Base-by-base conservation (phyloP, 768 basidiomycete species). In the Multifurca ochricompacta region DNA sequence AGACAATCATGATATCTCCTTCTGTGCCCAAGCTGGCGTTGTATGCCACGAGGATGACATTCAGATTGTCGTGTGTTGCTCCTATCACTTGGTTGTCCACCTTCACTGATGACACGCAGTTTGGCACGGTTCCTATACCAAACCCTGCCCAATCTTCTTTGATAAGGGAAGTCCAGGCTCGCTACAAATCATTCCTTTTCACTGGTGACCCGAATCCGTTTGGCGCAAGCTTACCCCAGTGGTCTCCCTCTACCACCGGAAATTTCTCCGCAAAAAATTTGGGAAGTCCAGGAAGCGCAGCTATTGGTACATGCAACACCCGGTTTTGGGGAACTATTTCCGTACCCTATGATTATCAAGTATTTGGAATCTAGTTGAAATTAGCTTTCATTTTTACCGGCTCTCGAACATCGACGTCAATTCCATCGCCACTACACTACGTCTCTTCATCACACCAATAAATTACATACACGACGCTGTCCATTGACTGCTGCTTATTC, bases 1-100 rank as follows among this genome's bases (percentile, higher is more conserved):
- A 10, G 76, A 75, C 37, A 90, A 88, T 69, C 72, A 73, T 36
- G 71, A 53, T 1, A 70, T 79, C 42, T 62, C 78, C 0, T 80
- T 75, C 64, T 90, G 87, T 69, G 74, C 72, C 5, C 66, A 74
- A 59, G 32, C 71, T 28, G 82, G 81, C 32, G 67, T 70, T 30
- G 82, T 88, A 35, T 90, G 87, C 68, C 87, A 89, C 66, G 77
- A 89, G 65, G 88, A 90, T 65, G 89, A 91, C 63, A 90, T 91
- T 55, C 70, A 83, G 71, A 82, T 87, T 65, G 77, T 90, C 56
- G 84, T 84, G 69, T 54, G 82, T 76, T 23, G 19, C 28, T 39
- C 23, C 3, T 35, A 37, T 40, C 37, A 36, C 37, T 42, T 13
- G 46, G 50, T 27, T 74, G 71, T 77, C 76, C 61, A 19, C 50